Conservation (phyloP, 352 stramenopile genomes). For the Lagenidium giganteum region DNA sequence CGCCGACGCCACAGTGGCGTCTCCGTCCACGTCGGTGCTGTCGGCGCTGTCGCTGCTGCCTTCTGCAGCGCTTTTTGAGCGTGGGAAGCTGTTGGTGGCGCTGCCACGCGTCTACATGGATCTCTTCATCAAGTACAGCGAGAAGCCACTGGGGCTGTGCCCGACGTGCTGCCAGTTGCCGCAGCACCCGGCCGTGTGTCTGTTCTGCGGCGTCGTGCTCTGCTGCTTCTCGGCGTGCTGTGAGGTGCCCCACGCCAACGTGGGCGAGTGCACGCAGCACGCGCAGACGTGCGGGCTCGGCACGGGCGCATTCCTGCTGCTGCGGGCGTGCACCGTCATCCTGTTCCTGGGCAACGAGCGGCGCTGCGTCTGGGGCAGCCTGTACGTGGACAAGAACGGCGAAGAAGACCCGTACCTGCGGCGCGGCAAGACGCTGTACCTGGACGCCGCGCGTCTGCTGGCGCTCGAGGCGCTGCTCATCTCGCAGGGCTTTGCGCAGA, state of each 20-base stretch:
- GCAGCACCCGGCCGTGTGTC: slow-evolving; percentile 67
- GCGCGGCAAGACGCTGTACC: slow-evolving; percentile 67
- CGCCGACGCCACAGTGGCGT: background rate
- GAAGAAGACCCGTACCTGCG: slow-evolving; percentile 81
- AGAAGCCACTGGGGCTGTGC: slow-evolving; percentile 52
- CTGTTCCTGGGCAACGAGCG: slow-evolving; percentile 79
- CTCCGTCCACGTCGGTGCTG: background rate
- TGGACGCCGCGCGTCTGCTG: slow-evolving; percentile 44
- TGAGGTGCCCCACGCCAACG: slow-evolving; percentile 35
- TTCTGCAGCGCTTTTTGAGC: too few species aligned
- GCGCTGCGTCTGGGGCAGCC: slow-evolving; percentile 74
- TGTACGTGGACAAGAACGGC: slow-evolving; percentile 84
- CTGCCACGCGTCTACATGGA: slow-evolving; percentile 79
- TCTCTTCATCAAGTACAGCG: slow-evolving; percentile 75
- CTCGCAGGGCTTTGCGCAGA: slow-evolving; percentile 68
- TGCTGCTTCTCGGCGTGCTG: slow-evolving; percentile 80
- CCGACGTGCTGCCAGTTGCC: slow-evolving; percentile 50
- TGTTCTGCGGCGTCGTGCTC: slow-evolving; percentile 68
- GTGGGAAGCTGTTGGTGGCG: slow-evolving; percentile 31
- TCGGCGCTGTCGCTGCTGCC: background rate
- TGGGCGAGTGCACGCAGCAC: slow-evolving; percentile 77
- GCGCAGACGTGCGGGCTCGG: slow-evolving; percentile 59
- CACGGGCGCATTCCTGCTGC: slow-evolving; percentile 54
- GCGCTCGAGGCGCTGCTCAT: slow-evolving; percentile 70
- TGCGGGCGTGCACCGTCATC: slow-evolving; percentile 78